Base-by-base conservation (phyloP, 352 stramenopile species). In the Phytophthora vignae region DNA sequence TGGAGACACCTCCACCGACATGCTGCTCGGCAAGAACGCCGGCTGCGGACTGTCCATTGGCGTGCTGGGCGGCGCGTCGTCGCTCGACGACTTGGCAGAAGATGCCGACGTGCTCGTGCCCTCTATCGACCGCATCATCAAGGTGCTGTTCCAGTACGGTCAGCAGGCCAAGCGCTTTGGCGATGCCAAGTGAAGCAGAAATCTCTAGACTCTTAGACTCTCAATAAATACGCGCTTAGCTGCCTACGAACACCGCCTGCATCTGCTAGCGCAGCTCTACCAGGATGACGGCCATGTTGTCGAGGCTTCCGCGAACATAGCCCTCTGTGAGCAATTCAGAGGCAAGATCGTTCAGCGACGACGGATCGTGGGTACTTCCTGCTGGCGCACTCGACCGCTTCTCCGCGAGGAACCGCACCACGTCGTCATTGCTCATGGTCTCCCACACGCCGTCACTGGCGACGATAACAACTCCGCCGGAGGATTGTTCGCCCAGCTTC, bases 301-400 rank as follows among this genome's bases (percentile, higher is more conserved):
- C 97, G 5, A 91, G 90, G 55, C 91, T 98, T 54, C 97, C 96
- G 54, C 95, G 86, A n/a, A 99, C 84, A 68, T 98, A 99, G 31
- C 94, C 91, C 72, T 99, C 94, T 21, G 94, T 77, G 6, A 96
- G 84, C n/a, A 98, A 69, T 17, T 87, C 61, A 52, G 93, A 75
- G 11, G 93, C 91, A 52, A 95, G 77, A 52, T 84, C 76, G 72
- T 96, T 76, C 8, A 99, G 76, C 11, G 38, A 14, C 19, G 38
- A n/a, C 19, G 4, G 2, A 4, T 21, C 78, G 60, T 76, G 88
- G 64, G 27, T 77, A 31, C 0, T 10, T 83, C 44, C 81, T 61
- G n/a, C 68, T 54, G 62, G 77, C 61, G 11, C 2, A 29, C 10
- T 27, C 56, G 50, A 1, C 2, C 33, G 19, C 38, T 64, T 76